These are phyloP conservation scores for Ilex paraguariensis DNA, from an alignment of 305 asterid species.

Conservation along the genomic window DNA sequence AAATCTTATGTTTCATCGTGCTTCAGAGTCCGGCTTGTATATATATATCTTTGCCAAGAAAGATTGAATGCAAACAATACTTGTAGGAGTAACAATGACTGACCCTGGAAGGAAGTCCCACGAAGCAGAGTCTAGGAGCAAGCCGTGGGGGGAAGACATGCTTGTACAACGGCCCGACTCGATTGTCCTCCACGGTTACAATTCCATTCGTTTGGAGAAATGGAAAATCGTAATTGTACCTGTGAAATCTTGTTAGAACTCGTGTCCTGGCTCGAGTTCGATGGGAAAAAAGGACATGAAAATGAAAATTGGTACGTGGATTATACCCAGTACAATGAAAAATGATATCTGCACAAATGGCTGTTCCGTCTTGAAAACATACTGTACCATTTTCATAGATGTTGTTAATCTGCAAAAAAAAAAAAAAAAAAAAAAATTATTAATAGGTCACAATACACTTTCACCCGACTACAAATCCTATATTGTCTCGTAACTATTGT, in stretches of 20 bases:
- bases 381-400: not conserved
- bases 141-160: conserved; percentile 54
- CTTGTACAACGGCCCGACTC: conserved; percentile 59
- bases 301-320: too few species aligned
- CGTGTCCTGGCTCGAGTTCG: not conserved
- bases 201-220: conserved; percentile 48
- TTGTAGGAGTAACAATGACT: too few species aligned
- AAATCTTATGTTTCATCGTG: too few species aligned
- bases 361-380: not conserved
- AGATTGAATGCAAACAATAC: too few species aligned
- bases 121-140: conserved; percentile 48
- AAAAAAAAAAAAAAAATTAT: too few species aligned
- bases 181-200: conserved; percentile 39
- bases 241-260: conserved; percentile 2
- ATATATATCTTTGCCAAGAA: too few species aligned
- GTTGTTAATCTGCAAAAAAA: not conserved
- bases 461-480: too few species aligned
- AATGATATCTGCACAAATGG: not conserved
- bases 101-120: conserved; percentile 17
- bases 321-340: not conserved
- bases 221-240: conserved; percentile 38
- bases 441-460: too few species aligned
- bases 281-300: too few species aligned
- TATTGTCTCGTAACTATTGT: too few species aligned
- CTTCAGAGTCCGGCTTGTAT: too few species aligned